Conservation (phyloP, 495 filamentous ascomycete genomes). For the Cenococcum geophilum region DNA sequence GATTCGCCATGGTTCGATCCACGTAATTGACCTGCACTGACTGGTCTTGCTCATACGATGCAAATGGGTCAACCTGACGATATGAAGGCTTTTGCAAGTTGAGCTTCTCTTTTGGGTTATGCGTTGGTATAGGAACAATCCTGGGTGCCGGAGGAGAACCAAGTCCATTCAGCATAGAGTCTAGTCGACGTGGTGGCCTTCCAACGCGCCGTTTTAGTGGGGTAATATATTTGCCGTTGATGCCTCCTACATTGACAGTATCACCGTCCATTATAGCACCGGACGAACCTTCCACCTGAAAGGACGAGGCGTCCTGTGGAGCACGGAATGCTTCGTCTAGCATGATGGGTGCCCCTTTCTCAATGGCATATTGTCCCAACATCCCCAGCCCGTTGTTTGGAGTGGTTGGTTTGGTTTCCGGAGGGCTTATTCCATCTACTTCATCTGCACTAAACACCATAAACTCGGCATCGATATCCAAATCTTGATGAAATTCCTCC, state of each 20-base stretch:
- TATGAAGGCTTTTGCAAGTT: conserved; percentile 61
- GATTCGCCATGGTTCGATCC: conserved; percentile 85
- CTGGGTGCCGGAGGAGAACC: conserved; percentile 54
- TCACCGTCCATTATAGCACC: conserved; percentile 35
- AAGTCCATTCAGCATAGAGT: conserved; percentile 56
- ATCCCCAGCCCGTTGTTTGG: conserved; percentile 16
- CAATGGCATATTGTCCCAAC: conserved; percentile 19
- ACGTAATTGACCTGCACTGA: conserved; percentile 63
- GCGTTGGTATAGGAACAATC: conserved; percentile 55
- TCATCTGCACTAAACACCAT: conserved; percentile 75
- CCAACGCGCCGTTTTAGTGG: conserved; percentile 52
- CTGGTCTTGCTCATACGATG: conserved; percentile 55
- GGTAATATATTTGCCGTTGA: conserved; percentile 30
- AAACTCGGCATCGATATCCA: conserved; percentile 77
- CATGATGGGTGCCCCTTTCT: conserved; percentile 25
- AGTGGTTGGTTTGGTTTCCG: conserved; percentile 27
- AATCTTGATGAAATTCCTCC: conserved; percentile 93
- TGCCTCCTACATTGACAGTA: not conserved
- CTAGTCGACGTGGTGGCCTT: conserved; percentile 55
- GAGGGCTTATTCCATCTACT: conserved; percentile 60
- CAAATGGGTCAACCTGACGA: conserved; percentile 53
- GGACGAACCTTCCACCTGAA: conserved; percentile 30
- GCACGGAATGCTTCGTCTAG: conserved; percentile 26
- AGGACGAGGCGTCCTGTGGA: conserved; percentile 16
- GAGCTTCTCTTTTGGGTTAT: conserved; percentile 60